Percentiles rank a stretch among this genome's conserved stretches.
These are phyloP conservation scores for Melampsora americana DNA, from an alignment of 1,284 basidiomycete genomes.

Conservation along the genomic window DNA sequence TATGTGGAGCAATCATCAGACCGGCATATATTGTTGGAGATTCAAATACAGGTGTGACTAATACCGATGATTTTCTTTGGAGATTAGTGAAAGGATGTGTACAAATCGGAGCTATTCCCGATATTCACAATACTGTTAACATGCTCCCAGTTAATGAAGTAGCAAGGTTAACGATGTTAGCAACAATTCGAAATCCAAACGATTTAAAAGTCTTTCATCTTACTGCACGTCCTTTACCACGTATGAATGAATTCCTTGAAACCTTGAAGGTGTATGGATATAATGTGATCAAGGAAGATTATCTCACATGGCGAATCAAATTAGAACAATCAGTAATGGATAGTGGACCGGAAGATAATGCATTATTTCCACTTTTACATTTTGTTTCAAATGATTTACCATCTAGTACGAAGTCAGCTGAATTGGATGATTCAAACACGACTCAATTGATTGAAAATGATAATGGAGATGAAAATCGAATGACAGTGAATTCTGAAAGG, in stretches of 20 bases:
- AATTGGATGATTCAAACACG: slow-evolving; percentile 84
- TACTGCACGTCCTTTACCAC: slow-evolving; percentile 77
- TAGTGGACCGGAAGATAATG: slow-evolving; percentile 74
- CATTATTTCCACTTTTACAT: slow-evolving; percentile 92
- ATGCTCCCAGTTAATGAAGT: slow-evolving; percentile 99
- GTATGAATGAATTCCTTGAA: slow-evolving; percentile 83
- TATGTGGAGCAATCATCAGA: slow-evolving; percentile 82
- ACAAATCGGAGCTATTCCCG: slow-evolving; percentile 89
- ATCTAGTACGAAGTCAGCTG: slow-evolving; percentile 89
- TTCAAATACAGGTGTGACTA: slow-evolving; percentile 83
- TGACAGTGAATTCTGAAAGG: slow-evolving; percentile 71
- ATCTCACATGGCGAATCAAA: slow-evolving; percentile 83
- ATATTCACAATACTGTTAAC: slow-evolving; percentile 97
- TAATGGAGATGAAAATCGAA: slow-evolving; percentile 54
- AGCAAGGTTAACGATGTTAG: slow-evolving; percentile 73
- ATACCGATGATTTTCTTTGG: slow-evolving; percentile 99
- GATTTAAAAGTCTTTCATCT: slow-evolving; percentile 77
- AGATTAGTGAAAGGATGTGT: slow-evolving; percentile 95
- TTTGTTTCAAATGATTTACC: slow-evolving; percentile 97
- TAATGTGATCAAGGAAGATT: slow-evolving; percentile 73
- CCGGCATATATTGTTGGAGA: slow-evolving; percentile 97
- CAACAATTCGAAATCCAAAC: slow-evolving; percentile 57
- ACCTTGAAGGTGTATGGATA: slow-evolving; percentile 78
- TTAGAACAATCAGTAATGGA: slow-evolving; percentile 94
- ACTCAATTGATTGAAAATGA: slow-evolving; percentile 61